phyloP scores from a whole-genome alignment of 352 stramenopile species.

The Phytopythium montanum region DNA sequence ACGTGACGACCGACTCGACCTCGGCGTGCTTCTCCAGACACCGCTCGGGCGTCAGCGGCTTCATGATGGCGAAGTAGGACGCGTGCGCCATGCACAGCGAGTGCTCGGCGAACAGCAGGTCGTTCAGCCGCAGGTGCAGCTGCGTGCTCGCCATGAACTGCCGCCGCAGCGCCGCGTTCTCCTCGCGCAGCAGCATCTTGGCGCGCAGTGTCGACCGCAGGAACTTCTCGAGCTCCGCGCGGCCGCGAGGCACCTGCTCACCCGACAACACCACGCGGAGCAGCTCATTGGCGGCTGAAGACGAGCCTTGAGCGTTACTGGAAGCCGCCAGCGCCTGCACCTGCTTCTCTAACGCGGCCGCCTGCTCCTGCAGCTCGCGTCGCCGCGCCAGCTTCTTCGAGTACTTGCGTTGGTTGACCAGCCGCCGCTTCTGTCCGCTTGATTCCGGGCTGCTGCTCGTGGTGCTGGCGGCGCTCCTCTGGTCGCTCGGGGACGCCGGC shows the following conservation, averaged over 20 bases:
- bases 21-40: constrained; percentile 9
- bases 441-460: background rate
- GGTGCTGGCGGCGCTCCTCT: background rate
- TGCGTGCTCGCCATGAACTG: constrained; percentile 8
- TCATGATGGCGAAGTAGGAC: constrained; percentile 6
- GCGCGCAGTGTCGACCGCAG: constrained; percentile 1
- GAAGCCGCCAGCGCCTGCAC: background rate
- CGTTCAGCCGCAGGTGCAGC: constrained; percentile 1
- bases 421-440: background rate
- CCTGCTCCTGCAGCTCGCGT: constrained; percentile 5
- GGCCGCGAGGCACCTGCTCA: background rate
- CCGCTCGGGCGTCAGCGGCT: constrained; percentile 4
- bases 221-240: background rate
- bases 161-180: constrained; percentile 7
- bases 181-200: constrained; percentile 4
- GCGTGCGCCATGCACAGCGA: constrained; percentile 5
- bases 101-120: constrained; percentile 8
- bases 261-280: background rate
- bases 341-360: background rate
- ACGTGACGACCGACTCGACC: constrained; percentile 5
- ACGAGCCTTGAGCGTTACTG: background rate
- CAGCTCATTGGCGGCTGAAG: background rate
- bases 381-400: constrained; percentile 6
- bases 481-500: background rate
- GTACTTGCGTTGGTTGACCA: constrained; percentile 8